Conservation (phyloP, 805 yeast species). For the Lachancea fermentati region DNA sequence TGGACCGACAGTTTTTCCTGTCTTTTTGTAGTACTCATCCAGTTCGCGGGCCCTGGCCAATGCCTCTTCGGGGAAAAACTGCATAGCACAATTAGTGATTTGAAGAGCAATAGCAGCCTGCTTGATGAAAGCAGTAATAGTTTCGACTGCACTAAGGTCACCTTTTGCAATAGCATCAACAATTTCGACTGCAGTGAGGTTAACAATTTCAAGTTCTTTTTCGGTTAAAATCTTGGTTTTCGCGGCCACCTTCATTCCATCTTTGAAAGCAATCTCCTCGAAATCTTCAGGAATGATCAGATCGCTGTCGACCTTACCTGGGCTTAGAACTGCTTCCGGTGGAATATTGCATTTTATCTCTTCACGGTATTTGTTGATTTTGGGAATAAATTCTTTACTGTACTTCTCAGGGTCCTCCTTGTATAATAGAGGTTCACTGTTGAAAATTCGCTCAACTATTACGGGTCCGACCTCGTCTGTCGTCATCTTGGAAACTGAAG, state of each 20-base stretch:
- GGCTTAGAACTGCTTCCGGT: background rate
- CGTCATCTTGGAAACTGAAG: background rate
- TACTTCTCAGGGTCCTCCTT: background rate
- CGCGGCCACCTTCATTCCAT: background rate
- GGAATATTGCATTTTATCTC: background rate
- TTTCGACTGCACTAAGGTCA: conserved; percentile 38
- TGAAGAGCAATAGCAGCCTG: conserved; percentile 55
- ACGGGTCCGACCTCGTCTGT: background rate
- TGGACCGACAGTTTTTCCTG: conserved; percentile 52
- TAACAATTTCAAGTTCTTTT: conserved; percentile 20
- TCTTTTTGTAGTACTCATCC: conserved; percentile 43
- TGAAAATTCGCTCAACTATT: background rate
- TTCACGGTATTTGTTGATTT: conserved; percentile 1
- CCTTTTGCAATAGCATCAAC: conserved; percentile 23
- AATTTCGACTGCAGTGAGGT: conserved; percentile 14
- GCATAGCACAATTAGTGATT: conserved; percentile 36
- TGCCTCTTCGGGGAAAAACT: conserved; percentile 51
- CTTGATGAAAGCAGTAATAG: conserved; percentile 49
- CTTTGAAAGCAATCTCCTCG: background rate
- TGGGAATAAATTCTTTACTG: background rate
- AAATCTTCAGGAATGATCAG: background rate
- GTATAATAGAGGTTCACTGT: background rate
- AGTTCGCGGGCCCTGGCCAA: conserved; percentile 49
- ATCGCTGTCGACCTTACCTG: background rate
- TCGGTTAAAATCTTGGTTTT: conserved; percentile 6